Evolutionary conservation across 164 flowering plant genomes (phyloP), one percentile per base, ranked within the genome.

Genomic region (Chimonanthus praecox): DNA sequence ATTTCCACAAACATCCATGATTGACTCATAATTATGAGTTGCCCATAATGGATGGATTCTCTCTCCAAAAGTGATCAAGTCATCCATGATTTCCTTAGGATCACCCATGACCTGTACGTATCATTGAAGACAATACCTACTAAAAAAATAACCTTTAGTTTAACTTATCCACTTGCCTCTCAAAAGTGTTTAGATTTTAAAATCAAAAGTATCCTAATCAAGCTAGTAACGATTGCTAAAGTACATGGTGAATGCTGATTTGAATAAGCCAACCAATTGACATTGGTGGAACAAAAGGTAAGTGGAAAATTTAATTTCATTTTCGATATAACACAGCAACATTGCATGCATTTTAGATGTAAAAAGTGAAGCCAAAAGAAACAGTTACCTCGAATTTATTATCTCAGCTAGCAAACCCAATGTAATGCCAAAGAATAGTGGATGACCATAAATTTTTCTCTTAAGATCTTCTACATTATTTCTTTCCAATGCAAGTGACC

Each of bases 371-470:
- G 4, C 47, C 49, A 2, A 21, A 20, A 51, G 44, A 50, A 4
- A 62, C 69, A 78, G n/a, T 50, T 87, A 92, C 99, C 99, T 90
- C 15, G 99, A 94, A 78, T 94, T 94, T 78, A 92, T 94, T 45
- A 94, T 85, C 83, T 94, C 99, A 13, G 97, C 96, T 77, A 94
- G 80, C 60, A 94, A 74, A 50, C 98, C 93, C 88, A 94, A 78
- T 62, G 99, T 82, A 68, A 93, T 88, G 76, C 97, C 97, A 80
- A 93, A 95, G 87, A 95, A 95, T 74, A 95, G 88, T 7, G 97
- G 98, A 83, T 93, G 97, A 71, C 72, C 58, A 43, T 82, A 85
- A 73, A 90, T 84, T 67, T 83, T 85, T 58, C 81, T 82, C 77
- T 77, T 84, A 58, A 68, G 71, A 69, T 80, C 75, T 64, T 69